These are phyloP conservation scores for Vitellaria paradoxa DNA, from an alignment of 179 eudicot genomes.

Conservation along the genomic window DNA sequence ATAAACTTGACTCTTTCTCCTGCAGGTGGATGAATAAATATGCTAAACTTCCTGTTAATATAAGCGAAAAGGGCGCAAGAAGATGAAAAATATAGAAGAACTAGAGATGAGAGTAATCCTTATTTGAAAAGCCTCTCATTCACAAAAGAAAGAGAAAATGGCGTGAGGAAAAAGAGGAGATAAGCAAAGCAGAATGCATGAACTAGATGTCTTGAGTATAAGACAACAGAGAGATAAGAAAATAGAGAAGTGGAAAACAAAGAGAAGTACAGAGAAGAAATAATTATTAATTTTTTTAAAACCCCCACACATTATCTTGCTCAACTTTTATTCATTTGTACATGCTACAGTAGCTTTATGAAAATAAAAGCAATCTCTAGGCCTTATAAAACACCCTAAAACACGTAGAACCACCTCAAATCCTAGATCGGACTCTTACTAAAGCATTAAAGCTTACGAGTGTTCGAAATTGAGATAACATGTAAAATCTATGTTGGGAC, in stretches of 20 bases:
- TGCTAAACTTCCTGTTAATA: not conserved
- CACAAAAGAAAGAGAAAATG: not conserved
- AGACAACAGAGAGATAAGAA: not conserved
- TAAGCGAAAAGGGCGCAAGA: not conserved
- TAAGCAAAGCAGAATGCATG: not conserved
- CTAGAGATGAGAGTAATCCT: not conserved
- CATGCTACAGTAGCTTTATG: not conserved
- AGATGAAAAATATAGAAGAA: not conserved
- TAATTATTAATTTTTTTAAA: not conserved
- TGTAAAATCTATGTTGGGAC: not conserved
- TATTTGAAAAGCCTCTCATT: not conserved
- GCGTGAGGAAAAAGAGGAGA: not conserved
- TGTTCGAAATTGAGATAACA: not conserved
- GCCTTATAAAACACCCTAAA: not conserved
- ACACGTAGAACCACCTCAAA: not conserved
- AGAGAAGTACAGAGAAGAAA: not conserved
- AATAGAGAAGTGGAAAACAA: not conserved
- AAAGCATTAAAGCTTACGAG: not conserved
- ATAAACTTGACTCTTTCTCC: not conserved
- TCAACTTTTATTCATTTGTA: constrained; percentile 1
- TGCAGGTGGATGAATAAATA: not conserved
- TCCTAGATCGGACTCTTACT: not conserved
- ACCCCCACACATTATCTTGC: not conserved
- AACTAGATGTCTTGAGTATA: not conserved
- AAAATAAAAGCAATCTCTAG: not conserved